Conservation (phyloP, 345 rosid genomes). For the Brassica cretica region DNA sequence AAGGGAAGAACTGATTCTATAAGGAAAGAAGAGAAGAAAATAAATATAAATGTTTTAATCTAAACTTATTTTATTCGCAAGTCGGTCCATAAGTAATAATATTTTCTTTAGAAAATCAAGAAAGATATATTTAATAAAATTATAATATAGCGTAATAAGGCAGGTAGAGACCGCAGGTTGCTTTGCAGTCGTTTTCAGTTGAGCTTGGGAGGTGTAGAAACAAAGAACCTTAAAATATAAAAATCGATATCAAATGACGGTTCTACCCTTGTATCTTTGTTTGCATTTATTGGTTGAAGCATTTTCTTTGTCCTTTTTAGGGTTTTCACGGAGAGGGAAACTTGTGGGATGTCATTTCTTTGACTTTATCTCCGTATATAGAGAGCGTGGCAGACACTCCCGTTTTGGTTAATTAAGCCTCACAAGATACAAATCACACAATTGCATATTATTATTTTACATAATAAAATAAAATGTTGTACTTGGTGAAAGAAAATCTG, state of each 20-base stretch:
- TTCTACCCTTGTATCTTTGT: conserved; percentile 34
- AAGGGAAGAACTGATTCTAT: conserved; percentile 30
- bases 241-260: conserved; percentile 43
- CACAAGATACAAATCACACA: conserved; percentile 8
- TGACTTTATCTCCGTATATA: conserved; percentile 27
- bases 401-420: conserved; percentile 20
- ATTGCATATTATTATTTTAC: neutral
- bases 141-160: conserved; percentile 38
- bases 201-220: conserved; percentile 44
- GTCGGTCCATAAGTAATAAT: conserved; percentile 37
- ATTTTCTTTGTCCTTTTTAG: conserved; percentile 35
- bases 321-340: conserved; percentile 16
- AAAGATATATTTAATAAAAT: conserved; percentile 1
- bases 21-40: conserved; percentile 22
- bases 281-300: neutral
- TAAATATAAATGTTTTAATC: conserved; percentile 17
- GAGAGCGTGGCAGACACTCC: conserved; percentile 38
- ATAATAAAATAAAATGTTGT: neutral
- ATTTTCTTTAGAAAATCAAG: conserved; percentile 20
- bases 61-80: conserved; percentile 25
- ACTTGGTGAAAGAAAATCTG: conserved; percentile 24
- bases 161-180: conserved; percentile 82
- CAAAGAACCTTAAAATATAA: conserved; percentile 59
- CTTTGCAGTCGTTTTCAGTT: conserved; percentile 86
- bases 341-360: conserved; percentile 38